Evolutionary conservation across 2,329 filamentous ascomycete species (phyloP).

Genomic region (Scedosporium apiospermum): DNA sequence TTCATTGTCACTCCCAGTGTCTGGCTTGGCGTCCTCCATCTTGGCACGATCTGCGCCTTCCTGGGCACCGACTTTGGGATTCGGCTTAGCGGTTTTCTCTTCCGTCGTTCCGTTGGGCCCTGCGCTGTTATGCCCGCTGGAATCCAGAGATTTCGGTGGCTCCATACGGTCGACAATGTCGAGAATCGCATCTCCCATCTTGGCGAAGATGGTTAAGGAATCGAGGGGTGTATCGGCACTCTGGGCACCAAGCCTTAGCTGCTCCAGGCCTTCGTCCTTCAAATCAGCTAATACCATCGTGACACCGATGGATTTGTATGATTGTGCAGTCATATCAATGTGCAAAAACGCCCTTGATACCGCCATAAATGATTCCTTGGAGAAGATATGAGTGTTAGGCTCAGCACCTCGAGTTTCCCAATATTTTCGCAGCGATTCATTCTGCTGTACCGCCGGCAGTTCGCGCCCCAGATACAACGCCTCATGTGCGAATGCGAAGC

Average conservation of each 20-base stretch:
- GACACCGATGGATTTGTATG: neutral
- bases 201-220: neutral
- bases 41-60: neutral
- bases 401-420: neutral
- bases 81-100: neutral
- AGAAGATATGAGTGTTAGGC: too few species aligned
- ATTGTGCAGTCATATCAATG: constrained; percentile 3
- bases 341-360: constrained; percentile 3
- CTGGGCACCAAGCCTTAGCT: neutral
- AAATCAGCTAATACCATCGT: neutral
- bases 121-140: neutral
- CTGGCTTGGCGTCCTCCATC: neutral
- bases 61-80: neutral
- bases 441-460: constrained; percentile 2
- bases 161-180: neutral
- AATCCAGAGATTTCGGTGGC: neutral
- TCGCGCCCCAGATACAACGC: constrained; percentile 2
- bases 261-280: neutral
- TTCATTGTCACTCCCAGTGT: neutral
- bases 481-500: neutral
- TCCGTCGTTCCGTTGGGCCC: neutral
- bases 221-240: neutral
- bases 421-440: neutral
- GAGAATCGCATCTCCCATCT: neutral
- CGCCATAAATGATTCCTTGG: neutral